phyloP scores from a whole-genome alignment of 495 filamentous ascomycete genomes.

The Lasiosphaeria miniovina region DNA sequence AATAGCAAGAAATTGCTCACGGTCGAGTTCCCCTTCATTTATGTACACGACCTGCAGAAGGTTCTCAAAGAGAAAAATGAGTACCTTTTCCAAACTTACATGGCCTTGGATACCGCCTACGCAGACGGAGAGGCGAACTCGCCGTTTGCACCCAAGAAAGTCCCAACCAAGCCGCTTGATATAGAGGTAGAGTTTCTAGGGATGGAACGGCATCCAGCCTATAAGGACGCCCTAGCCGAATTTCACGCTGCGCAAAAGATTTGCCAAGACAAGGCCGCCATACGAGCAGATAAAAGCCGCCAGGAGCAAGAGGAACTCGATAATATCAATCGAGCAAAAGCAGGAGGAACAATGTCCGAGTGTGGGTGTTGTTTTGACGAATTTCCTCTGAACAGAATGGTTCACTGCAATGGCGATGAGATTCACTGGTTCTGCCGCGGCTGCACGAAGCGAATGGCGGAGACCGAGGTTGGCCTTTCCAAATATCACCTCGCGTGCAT shows the following conservation, averaged over 20 bases:
- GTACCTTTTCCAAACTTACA: conserved; percentile 32
- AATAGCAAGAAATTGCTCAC: conserved; percentile 25
- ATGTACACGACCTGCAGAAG: conserved; percentile 18
- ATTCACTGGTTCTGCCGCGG: conserved; percentile 61
- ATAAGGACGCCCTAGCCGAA: conserved; percentile 30
- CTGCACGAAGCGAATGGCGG: conserved; percentile 63
- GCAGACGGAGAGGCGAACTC: conserved; percentile 9
- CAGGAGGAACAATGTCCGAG: conserved; percentile 52
- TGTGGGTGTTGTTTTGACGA: conserved; percentile 72
- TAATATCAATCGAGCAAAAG: conserved; percentile 43
- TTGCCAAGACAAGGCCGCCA: conserved; percentile 16
- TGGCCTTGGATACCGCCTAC: conserved; percentile 24
- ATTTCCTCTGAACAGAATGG: conserved; percentile 60
- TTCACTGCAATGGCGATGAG: conserved; percentile 58
- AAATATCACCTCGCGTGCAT: conserved; percentile 58
- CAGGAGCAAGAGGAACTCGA: conserved; percentile 39
- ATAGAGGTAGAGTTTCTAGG: not conserved
- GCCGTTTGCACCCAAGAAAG: conserved; percentile 25
- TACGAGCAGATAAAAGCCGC: conserved; percentile 28
- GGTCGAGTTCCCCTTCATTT: conserved; percentile 23
- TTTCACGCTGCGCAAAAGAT: conserved; percentile 24
- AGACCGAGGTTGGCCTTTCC: conserved; percentile 61
- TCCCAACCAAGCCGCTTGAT: conserved; percentile 1
- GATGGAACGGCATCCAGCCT: not conserved
- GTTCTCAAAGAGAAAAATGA: conserved; percentile 14